Evolutionary conservation across 306 rosid genomes (phyloP).

Genomic region (Macrotyloma uniflorum): DNA sequence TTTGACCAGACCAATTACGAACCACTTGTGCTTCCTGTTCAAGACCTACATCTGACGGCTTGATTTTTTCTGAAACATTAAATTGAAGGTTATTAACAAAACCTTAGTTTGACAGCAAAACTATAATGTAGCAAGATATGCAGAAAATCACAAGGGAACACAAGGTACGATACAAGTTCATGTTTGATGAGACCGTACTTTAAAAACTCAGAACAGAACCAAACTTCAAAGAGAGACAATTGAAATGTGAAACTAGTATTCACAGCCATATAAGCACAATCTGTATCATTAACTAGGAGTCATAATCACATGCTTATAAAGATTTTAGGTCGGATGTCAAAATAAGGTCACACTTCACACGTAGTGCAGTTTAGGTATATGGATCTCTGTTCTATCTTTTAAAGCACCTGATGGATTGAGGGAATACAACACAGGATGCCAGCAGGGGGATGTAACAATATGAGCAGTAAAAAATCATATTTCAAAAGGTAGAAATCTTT

Average conservation of each 20-base stretch:
- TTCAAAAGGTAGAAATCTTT: not conserved
- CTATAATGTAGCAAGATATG: conserved; percentile 10
- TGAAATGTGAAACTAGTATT: not conserved
- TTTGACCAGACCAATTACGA: conserved; percentile 70
- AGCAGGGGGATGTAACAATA: not conserved
- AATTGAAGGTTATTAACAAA: conserved; percentile 30
- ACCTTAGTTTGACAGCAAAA: conserved; percentile 12
- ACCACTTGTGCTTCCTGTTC: conserved; percentile 94
- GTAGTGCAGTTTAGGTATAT: not conserved
- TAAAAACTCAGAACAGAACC: not conserved
- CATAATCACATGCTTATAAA: not conserved
- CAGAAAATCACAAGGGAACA: not conserved
- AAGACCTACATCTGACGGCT: conserved; percentile 94
- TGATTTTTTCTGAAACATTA: conserved; percentile 79
- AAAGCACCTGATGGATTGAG: not conserved
- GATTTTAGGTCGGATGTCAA: not conserved
- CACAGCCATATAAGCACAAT: not conserved
- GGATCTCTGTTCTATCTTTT: not conserved
- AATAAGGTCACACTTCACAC: not conserved
- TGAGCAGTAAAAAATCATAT: not conserved
- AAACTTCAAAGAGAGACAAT: not conserved
- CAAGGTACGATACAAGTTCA: not conserved
- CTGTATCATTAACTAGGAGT: no score
- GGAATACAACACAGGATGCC: not conserved
- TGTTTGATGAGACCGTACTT: not conserved